Conservation (phyloP, 805 yeast genomes). For the Candida jianshihensis region DNA sequence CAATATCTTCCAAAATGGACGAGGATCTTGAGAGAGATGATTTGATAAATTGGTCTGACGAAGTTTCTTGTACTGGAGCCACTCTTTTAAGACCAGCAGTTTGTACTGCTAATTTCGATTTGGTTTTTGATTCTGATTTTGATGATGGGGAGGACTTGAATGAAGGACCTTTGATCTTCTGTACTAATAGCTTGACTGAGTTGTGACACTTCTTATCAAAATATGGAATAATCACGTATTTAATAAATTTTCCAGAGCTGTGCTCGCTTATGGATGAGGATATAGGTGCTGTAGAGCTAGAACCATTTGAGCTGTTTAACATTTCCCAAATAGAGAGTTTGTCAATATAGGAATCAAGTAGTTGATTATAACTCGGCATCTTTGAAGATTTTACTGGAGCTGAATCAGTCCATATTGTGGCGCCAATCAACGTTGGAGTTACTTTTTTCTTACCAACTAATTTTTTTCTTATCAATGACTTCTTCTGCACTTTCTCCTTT, state of each 20-base stretch:
- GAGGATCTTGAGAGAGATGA: slow-evolving; percentile 14
- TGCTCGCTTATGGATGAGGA: slow-evolving; percentile 27
- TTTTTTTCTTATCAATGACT: slow-evolving; percentile 5
- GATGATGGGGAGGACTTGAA: slow-evolving; percentile 7
- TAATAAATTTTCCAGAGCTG: slow-evolving; percentile 40
- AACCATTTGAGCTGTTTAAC: slow-evolving; percentile 21
- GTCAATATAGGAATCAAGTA: slow-evolving; percentile 41
- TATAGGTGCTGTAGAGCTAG: slow-evolving; percentile 15
- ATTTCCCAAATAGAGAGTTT: slow-evolving; percentile 49
- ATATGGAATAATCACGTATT: slow-evolving; percentile 47
- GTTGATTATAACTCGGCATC: slow-evolving; percentile 20
- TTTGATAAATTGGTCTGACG: slow-evolving; percentile 3
- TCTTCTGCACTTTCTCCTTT: slow-evolving; percentile 19
- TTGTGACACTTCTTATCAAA: slow-evolving; percentile 42
- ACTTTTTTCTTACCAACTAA: slow-evolving; percentile 25
- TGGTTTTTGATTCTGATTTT: not conserved
- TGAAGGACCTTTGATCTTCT: slow-evolving; percentile 40
- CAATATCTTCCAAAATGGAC: slow-evolving; percentile 17
- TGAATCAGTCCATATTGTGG: slow-evolving; percentile 31
- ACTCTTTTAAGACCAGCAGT: slow-evolving; percentile 1
- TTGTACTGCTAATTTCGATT: not conserved
- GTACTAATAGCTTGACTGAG: slow-evolving; percentile 37
- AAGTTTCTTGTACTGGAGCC: not conserved
- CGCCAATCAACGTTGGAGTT: slow-evolving; percentile 34
- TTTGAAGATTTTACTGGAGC: slow-evolving; percentile 7